These are phyloP conservation scores for Solanum piurae DNA, from an alignment of 257 asterid species.

Conservation along the genomic window DNA sequence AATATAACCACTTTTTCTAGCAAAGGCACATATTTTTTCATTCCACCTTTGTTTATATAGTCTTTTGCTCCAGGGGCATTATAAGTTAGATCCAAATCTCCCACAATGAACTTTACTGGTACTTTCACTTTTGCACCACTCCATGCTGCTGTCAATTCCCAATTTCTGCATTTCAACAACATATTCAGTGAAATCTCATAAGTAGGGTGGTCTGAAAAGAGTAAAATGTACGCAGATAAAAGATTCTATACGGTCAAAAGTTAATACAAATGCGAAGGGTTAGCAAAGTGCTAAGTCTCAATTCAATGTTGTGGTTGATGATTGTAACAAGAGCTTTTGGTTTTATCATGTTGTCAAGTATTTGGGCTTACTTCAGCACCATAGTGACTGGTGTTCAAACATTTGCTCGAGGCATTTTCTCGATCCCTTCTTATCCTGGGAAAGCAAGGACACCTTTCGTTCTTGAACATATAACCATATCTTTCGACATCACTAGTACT, in stretches of 20 bases:
- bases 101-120: constrained; percentile 35
- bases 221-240: neutral
- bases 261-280: neutral
- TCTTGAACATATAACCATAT: neutral
- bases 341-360: neutral
- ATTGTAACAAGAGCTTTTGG: neutral
- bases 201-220: neutral
- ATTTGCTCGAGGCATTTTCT: neutral
- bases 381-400: neutral
- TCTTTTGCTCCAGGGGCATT: constrained; percentile 28
- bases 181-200: neutral
- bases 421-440: neutral
- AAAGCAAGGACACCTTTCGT: neutral
- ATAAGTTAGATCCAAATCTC: constrained; percentile 31
- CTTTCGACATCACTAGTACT: neutral
- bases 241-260: neutral
- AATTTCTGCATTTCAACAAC: constrained; percentile 14
- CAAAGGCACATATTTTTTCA: constrained; percentile 25
- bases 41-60: constrained; percentile 15
- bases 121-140: constrained; percentile 25
- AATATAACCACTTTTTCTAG: constrained; percentile 23
- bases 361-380: neutral
- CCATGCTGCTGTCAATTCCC: constrained; percentile 54
- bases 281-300: neutral
- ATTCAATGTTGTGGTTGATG: neutral